Percentiles rank a stretch among this genome's conserved stretches.
Conservation (phyloP, 805 yeast genomes). For the Lachancea quebecensis region DNA sequence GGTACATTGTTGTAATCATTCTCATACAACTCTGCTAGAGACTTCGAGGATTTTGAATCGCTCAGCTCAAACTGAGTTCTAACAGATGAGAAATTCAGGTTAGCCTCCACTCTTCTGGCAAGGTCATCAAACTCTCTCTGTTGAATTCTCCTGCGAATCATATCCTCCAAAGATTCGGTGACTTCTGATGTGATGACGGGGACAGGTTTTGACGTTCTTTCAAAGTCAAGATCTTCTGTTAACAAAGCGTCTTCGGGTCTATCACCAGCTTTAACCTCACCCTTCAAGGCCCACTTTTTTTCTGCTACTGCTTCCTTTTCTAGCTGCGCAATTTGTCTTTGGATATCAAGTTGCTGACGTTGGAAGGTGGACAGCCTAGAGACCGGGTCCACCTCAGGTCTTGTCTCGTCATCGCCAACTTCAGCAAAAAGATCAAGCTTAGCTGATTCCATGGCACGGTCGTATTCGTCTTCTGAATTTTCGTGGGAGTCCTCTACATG, state of each 20-base stretch:
- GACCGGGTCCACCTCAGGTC: conserved; percentile 17
- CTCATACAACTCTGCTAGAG: conserved; percentile 88
- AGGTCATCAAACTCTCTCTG: conserved; percentile 77
- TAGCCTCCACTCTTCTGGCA: conserved; percentile 62
- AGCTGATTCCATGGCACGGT: conserved; percentile 32
- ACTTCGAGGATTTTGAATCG: conserved; percentile 77
- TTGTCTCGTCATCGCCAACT: conserved; percentile 31
- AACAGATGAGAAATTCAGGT: conserved; percentile 54
- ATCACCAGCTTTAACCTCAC: conserved; percentile 77
- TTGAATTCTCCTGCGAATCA: conserved; percentile 76
- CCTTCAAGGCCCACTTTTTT: conserved; percentile 90
- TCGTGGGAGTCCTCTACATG: conserved; percentile 11
- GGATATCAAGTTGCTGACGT: conserved; percentile 70
- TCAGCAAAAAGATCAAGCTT: conserved; percentile 55
- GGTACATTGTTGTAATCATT: conserved; percentile 62
- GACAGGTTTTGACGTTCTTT: conserved; percentile 89
- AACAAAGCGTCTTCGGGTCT: conserved; percentile 81
- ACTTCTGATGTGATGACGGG: conserved; percentile 89
- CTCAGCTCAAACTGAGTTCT: conserved; percentile 57
- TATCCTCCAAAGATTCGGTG: conserved; percentile 80
- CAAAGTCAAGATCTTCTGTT: conserved; percentile 80
- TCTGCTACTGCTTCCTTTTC: conserved; percentile 87
- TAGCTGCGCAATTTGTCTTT: conserved; percentile 66
- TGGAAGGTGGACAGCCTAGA: conserved; percentile 62
- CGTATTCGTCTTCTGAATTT: conserved; percentile 19